A percentile compares a stretch with the other conserved stretches of the same genome.
phyloP scores from a whole-genome alignment of 1,284 basidiomycete species.

The Apiotrichum brassicae region DNA sequence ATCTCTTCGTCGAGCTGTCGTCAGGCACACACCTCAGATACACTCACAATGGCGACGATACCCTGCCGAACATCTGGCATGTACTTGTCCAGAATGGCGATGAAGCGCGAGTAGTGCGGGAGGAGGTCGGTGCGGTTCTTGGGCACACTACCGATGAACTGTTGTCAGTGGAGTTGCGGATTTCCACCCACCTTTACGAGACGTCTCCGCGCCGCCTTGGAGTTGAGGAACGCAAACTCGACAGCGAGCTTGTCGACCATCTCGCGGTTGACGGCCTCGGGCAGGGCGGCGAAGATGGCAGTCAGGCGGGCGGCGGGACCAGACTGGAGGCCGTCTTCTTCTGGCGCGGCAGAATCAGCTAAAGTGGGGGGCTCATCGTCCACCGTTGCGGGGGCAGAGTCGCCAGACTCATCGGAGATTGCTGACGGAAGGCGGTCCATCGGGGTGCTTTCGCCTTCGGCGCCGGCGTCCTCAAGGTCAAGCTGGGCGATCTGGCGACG shows the following conservation, averaged over 20 bases:
- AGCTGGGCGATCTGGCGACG: constrained; percentile 44
- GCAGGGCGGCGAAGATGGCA: constrained; percentile 82
- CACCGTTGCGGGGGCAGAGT: constrained; percentile 12
- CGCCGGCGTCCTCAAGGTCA: constrained; percentile 26
- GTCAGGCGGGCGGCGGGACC: constrained; percentile 90
- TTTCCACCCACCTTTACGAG: constrained; percentile 63
- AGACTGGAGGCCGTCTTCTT: constrained; percentile 50
- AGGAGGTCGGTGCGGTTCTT: constrained; percentile 85
- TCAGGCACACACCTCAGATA: not conserved
- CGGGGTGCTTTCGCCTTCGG: constrained; percentile 2
- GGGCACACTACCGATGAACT: constrained; percentile 80
- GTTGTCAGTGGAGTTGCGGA: not conserved
- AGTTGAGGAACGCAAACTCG: constrained; percentile 93
- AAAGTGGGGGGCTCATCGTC: constrained; percentile 41
- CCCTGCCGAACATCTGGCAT: constrained; percentile 90
- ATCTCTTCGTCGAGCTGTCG: constrained; percentile 90
- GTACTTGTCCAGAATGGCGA: constrained; percentile 80
- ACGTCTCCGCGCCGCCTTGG: constrained; percentile 86
- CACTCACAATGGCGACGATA: constrained; percentile 65
- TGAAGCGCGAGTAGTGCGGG: constrained; percentile 85
- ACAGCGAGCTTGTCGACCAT: constrained; percentile 90
- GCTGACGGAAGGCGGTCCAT: constrained; percentile 16
- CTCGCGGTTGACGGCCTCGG: constrained; percentile 86
- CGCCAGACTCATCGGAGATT: constrained; percentile 7
- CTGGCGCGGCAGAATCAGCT: constrained; percentile 19